Base-by-base conservation (phyloP, 2,329 filamentous ascomycete genomes). In the Talaromyces sp. region DNA sequence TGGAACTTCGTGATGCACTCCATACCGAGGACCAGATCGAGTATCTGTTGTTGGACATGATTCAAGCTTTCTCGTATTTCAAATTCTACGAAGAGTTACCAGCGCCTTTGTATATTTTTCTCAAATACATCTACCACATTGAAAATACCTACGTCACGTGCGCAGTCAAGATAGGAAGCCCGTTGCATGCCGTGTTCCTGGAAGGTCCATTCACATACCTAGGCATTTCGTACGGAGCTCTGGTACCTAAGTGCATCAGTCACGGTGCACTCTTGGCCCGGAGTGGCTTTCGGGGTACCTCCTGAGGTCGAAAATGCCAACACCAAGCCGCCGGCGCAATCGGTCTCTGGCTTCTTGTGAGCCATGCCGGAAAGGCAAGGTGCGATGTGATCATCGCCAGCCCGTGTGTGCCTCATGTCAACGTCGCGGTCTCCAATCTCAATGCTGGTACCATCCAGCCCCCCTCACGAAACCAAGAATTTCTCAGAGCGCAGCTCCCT, bases 401-500 rank as follows among this genome's bases (percentile, higher is more conserved):
- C 60, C 60, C 19, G 42, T 62, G 14, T 63, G 61, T 43, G 56
- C 57, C 16, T 54, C 56, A 33, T 63, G 61, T 32, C 45, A 29
- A 16, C 54, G 54, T 24, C 59, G 61, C n/a, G 52, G 57, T 3
- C 46, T 52, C 32, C 52, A 54, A 19, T 54, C 51, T 27, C 47
- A 33, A 32, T 63, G 61, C 53, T 62, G 49, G 30, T 63, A 63
- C 29, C 59, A 63, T 49, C 61, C 61, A 20, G 57, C 57, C 10
- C 58, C 57, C 24, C 42, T 60, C 11, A 55, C 57, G 10, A 35
- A 35, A 35, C 17, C 40, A 22, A 29, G 39, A 19, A 47, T 11
- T 49, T n/a, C 33, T 29, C 42, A 30, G 32, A 46, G 27, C 20
- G 19, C 27, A 33, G 29, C 51, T 13, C 8, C 47, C n/a, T 44